Conservation (phyloP, 257 asterid species). For the Thymus mandschuricus region DNA sequence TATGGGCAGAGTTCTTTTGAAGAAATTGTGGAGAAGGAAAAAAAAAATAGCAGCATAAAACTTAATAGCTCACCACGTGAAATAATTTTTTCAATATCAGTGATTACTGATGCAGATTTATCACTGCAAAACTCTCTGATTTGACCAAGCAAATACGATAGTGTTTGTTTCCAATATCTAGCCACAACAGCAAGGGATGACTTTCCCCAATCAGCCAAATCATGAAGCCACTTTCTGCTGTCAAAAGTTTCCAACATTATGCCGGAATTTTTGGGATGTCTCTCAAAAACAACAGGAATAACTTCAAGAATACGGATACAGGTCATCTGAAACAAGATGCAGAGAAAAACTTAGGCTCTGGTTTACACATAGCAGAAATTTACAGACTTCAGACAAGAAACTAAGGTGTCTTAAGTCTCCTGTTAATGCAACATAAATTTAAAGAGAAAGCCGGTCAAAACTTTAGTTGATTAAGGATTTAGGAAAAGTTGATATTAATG, state of each 20-base stretch:
- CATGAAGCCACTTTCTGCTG: constrained; percentile 66
- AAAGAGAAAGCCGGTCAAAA: constrained; percentile 25
- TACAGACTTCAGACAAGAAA: constrained; percentile 57
- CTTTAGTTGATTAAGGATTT: not conserved
- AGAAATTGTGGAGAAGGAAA: constrained; percentile 23
- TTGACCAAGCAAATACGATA: constrained; percentile 68
- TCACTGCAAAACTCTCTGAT: constrained; percentile 58
- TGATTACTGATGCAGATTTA: constrained; percentile 58
- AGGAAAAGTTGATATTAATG: too few species aligned
- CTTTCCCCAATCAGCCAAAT: constrained; percentile 92
- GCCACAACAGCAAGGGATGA: constrained; percentile 81
- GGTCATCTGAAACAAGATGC: constrained; percentile 72
- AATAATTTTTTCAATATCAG: constrained; percentile 68
- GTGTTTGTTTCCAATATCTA: constrained; percentile 87
- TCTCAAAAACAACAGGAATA: constrained; percentile 68
- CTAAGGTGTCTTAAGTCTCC: constrained; percentile 23
- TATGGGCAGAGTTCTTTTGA: constrained; percentile 4
- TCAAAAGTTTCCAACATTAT: constrained; percentile 37
- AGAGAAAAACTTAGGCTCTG: constrained; percentile 16
- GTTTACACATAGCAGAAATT: constrained; percentile 25
- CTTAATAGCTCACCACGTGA: constrained; percentile 59
- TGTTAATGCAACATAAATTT: constrained; percentile 19
- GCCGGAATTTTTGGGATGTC: constrained; percentile 51
- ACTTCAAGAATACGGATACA: constrained; percentile 88
- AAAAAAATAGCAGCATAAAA: constrained; percentile 16